Evolutionary conservation across 352 stramenopile genomes (phyloP), one percentile per base, ranked within the genome.

Genomic region (Pythium utonaiense): DNA sequence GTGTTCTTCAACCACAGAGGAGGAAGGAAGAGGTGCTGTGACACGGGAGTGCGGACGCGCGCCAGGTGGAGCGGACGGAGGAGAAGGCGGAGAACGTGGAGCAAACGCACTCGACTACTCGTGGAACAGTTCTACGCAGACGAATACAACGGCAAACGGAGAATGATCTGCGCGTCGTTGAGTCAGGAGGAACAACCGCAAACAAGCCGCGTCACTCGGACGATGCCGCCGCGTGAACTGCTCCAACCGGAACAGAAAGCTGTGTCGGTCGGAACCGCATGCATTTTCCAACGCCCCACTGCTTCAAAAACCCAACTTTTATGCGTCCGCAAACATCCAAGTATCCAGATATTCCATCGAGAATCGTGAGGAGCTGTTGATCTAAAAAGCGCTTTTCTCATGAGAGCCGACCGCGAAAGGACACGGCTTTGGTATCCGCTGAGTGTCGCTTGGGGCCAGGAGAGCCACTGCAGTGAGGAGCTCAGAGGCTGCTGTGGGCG

Each of bases 361-460:
- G 22, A 44, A 44, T n/a, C n/a, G n/a, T n/a, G n/a, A n/a, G n/a
- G n/a, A n/a, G n/a, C n/a, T n/a, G n/a, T n/a, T 9, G 5, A 33
- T 44, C 25, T 3, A 48, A 64, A 64, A 64, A 60, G 51, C 41
- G 31, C 50, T 59, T 65, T 59, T 59, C 41, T 14, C 1, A 16
- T 6, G 1, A 28, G 9, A 28, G 9, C 14, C 8, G n/a, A 47
- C 45, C 59, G n/a, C 34, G 59, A 66, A 66, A 66, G 52, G 59
- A 66, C 59, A 34, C 51, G 28, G 31, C 22, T 21, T 19, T 8
- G 44, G 44, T 33, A 51, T 34, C 22, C 12, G 44, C 22, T 33
- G 33, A 24, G 6, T 28, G n/a, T 47, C 14, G 21, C n/a, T 22
- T 49, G 34, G 7, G 30, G 58, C 49, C 28, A 10, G 28, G 5